Base-by-base conservation (phyloP, 176 grass and related monocot genomes). In the Pontederia crassipes region DNA sequence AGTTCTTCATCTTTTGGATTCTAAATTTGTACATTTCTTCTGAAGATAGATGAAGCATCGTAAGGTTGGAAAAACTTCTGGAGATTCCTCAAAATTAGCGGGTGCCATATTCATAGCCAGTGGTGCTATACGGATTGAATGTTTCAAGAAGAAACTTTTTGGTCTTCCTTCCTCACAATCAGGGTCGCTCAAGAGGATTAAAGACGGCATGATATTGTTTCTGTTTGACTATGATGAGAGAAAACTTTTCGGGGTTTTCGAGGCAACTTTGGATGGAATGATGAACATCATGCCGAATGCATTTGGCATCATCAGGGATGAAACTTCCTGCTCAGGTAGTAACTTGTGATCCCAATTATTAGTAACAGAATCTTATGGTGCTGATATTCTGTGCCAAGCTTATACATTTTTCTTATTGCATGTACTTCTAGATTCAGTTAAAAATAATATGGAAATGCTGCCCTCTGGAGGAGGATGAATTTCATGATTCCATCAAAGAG, bases 361-460 rank as follows among this genome's bases (percentile, higher is more conserved):
- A 35, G 2, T 35, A n/a, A n/a, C n/a, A n/a, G n/a, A n/a, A 4
- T 35, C 29, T 35, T 35, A 2, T 35, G 2, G 2, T 35, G 29
- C 29, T 35, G 29, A 35, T 35, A 35, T 35, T 2, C 2, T 35
- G 29, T 35, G 29, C n/a, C 4, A 35, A 35, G 29, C 29, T 35
- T 35, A 2, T 35, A 2, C n/a, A 35, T 35, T 2, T 4, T 2
- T 2, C 3, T 35, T 35, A 2, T 35, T 35, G 2, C 4, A 4
- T 35, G 2, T 35, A 4, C 29, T 35, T 35, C 29, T 77, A 85
- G 77, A 69, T 85, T 76, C 58, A 57, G 49, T 85, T 80, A 47
- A 85, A 76, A 59, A 80, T 77, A 58, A 85, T 76, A 72, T 85
- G 82, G 73, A 76, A 76, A 80, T 85, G 82, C 63, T 68, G 73